Base-by-base conservation (phyloP, 768 basidiomycete genomes). In the Sarcodon aspratus region DNA sequence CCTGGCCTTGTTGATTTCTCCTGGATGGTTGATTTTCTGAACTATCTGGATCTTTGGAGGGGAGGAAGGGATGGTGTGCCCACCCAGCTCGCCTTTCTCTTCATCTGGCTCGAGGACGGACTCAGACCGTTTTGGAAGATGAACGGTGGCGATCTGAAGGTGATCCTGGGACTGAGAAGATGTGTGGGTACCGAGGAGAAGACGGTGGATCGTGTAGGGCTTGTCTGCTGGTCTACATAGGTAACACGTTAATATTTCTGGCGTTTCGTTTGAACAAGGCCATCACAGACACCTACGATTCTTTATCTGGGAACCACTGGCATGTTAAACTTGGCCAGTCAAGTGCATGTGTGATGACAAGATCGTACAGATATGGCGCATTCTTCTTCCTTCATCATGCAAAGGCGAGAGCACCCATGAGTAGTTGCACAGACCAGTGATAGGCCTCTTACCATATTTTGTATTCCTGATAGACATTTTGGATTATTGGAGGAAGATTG, bases 231-330 rank as follows among this genome's bases (percentile, higher is more conserved):
- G 88, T 50, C 92, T 96, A 54, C n/a, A 48, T 33, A 5, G 46
- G 34, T 34, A 7, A 7, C 36, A 27, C 21, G 13, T 15, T 42
- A 11, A 42, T 42, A 42, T 15, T 42, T 27, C 27, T 6, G 13
- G 13, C 13, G 40, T 13, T 9, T 42, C 4, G n/a, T 32, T 36
- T 9, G 32, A 36, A 34, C 44, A 45, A 31, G 42, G 33, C 37
- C 9, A 49, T 35, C 31, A 3, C 13, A 36, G 33, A 48, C 9
- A 66, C 89, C 60, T 57, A 94, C 94, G 80, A 78, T 67, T 97
- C 90, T 65, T 82, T 85, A 72, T 99, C 96, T 0, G 96, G 96
- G 65, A 99, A 88, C 96, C 96, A 99, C 68, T 98, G 96, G 63
- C 90, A 93, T 5, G 96, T 99, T 60, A 99, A 63, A 59, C 85